These are phyloP conservation scores for Chrysoporthe austroafricana DNA, from an alignment of 2,329 filamentous ascomycete genomes.

Conservation along the genomic window DNA sequence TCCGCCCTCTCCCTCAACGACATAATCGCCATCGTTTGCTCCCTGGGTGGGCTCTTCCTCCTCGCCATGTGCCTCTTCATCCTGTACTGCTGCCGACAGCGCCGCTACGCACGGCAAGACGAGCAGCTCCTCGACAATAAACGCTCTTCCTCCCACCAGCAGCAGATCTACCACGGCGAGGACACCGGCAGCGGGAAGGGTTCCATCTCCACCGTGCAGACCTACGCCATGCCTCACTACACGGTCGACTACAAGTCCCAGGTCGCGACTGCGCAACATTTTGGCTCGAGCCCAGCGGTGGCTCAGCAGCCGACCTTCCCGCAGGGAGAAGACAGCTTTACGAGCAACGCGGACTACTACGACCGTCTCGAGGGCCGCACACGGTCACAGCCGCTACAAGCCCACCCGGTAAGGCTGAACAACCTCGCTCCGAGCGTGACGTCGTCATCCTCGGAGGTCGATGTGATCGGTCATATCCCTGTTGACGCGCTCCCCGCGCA, in stretches of 20 bases:
- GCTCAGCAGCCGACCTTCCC: slow-evolving; percentile 10
- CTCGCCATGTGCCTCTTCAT: slow-evolving; percentile 49
- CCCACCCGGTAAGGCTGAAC: slow-evolving; percentile 19
- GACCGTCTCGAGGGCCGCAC: slow-evolving; percentile 40
- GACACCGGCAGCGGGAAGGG: slow-evolving; percentile 19
- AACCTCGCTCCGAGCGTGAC: neutral
- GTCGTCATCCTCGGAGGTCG: slow-evolving; percentile 1
- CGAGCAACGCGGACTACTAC: slow-evolving; percentile 46
- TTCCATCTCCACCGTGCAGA: slow-evolving; percentile 33
- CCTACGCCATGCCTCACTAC: slow-evolving; percentile 31
- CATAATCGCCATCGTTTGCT: slow-evolving; percentile 58
- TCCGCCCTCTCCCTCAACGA: slow-evolving; percentile 49
- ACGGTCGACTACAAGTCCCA: slow-evolving; percentile 40
- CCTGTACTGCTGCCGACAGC: slow-evolving; percentile 52
- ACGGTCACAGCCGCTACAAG: slow-evolving; percentile 16
- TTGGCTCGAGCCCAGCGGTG: slow-evolving; percentile 8
- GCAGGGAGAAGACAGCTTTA: slow-evolving; percentile 31
- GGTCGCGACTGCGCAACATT: neutral
- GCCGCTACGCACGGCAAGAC: slow-evolving; percentile 39
- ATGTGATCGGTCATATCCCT: slow-evolving; percentile 6
- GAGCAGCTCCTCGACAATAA: slow-evolving; percentile 18
- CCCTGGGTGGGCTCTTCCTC: slow-evolving; percentile 47
- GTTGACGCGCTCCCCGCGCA: slow-evolving; percentile 49
- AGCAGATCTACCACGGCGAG: slow-evolving; percentile 20
- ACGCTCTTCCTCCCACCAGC: neutral